phyloP scores from a whole-genome alignment of 768 basidiomycete genomes.

The Boletus subparvulus region DNA sequence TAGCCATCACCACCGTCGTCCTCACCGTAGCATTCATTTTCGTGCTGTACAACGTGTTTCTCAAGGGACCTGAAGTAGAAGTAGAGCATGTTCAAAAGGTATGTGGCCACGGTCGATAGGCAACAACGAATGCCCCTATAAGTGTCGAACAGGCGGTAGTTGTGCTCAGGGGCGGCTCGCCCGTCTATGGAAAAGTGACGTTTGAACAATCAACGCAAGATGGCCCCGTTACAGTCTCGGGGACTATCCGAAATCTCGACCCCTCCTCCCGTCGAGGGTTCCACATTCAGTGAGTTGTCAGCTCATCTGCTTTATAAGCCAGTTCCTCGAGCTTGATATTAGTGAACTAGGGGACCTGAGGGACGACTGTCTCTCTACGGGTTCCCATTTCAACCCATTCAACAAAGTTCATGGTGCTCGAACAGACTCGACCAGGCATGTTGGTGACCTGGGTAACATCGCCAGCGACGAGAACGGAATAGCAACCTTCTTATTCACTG shows the following conservation, averaged over 20 bases:
- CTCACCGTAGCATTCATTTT: conserved; percentile 19
- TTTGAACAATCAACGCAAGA: conserved; percentile 55
- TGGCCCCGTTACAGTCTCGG: conserved; percentile 60
- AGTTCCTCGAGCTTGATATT: conserved; percentile 6
- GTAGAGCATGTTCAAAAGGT: conserved; percentile 25
- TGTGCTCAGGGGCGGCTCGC: conserved; percentile 59
- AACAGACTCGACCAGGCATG: conserved; percentile 54
- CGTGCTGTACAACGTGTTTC: conserved; percentile 18
- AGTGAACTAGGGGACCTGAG: conserved; percentile 58
- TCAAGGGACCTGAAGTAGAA: conserved; percentile 20
- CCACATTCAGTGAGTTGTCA: conserved; percentile 69
- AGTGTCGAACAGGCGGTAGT: conserved; percentile 47
- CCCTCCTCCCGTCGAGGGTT: conserved; percentile 64
- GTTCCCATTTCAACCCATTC: conserved; percentile 77
- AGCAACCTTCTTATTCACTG: conserved; percentile 58
- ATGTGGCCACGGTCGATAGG: neutral
- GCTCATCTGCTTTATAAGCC: conserved; percentile 11
- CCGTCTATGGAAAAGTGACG: conserved; percentile 60
- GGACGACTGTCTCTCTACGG: conserved; percentile 65
- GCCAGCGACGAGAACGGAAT: conserved; percentile 55
- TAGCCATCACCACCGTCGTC: conserved; percentile 13
- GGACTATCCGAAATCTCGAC: conserved; percentile 59
- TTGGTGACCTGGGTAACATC: conserved; percentile 79
- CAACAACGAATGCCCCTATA: neutral
- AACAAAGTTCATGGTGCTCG: conserved; percentile 65